These are phyloP conservation scores for Comarum palustre DNA, from an alignment of 306 rosid genomes.

Conservation along the genomic window DNA sequence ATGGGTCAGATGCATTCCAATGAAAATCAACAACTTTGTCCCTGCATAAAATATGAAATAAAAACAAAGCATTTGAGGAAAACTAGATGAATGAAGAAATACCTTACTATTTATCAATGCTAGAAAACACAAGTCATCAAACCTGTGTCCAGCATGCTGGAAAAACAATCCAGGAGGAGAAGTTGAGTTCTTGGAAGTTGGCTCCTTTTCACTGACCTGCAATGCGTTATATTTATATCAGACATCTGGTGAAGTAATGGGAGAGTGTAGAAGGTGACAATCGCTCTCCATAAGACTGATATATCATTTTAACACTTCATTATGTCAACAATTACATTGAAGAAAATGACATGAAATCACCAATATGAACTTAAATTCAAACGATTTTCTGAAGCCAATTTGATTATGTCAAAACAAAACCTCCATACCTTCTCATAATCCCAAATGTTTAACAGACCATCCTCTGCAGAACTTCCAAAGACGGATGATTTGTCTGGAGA, in stretches of 20 bases:
- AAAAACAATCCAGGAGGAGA: constrained; percentile 86
- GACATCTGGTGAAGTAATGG: not conserved
- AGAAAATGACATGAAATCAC: not conserved
- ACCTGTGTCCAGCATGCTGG: constrained; percentile 99
- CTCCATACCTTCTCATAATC: constrained; percentile 81
- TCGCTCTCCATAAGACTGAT: not conserved
- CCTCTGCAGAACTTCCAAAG: constrained; percentile 99
- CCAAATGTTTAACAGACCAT: constrained; percentile 93
- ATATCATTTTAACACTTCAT: not conserved
- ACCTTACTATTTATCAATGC: not conserved
- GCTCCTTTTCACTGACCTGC: constrained; percentile 85
- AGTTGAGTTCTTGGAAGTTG: constrained; percentile 51
- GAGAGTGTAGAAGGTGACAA: not conserved
- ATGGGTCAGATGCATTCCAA: constrained; percentile 92
- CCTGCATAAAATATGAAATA: constrained; percentile 43
- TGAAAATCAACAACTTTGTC: constrained; percentile 93
- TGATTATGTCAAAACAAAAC: not conserved
- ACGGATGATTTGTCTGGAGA: constrained; percentile 94
- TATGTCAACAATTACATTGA: not conserved
- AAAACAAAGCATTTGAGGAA: not conserved
- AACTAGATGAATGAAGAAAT: not conserved
- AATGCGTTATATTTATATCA: constrained; percentile 10
- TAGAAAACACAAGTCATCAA: too few species aligned
- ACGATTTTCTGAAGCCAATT: not conserved
- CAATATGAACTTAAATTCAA: not conserved